Evolutionary conservation across 2,329 filamentous ascomycete genomes (phyloP).

Genomic region (Geosmithia flava): DNA sequence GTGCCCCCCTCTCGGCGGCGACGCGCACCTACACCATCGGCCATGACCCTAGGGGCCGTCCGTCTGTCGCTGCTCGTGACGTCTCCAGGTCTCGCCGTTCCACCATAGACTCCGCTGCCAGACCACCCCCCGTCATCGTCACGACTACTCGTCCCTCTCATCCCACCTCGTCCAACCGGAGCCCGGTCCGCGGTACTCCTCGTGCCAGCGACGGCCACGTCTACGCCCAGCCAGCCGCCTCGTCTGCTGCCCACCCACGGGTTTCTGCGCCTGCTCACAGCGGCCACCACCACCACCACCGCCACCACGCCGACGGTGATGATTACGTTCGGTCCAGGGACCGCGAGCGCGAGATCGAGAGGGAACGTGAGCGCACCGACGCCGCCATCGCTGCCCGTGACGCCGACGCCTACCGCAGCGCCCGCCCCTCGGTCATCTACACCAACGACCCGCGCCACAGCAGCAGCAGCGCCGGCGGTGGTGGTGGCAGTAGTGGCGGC

Average conservation of each 20-base stretch:
- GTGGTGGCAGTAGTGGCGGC: constrained; percentile 51
- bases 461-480: constrained; percentile 37
- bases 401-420: constrained; percentile 32
- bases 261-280: constrained; percentile 28
- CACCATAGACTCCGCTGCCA: constrained; percentile 35
- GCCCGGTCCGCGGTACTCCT: constrained; percentile 33
- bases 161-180: constrained; percentile 24
- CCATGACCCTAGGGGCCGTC: constrained; percentile 40
- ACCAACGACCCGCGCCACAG: constrained; percentile 28
- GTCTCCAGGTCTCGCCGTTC: constrained; percentile 33
- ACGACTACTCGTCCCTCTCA: constrained; percentile 36
- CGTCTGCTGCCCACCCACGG: constrained; percentile 24
- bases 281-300: constrained; percentile 19
- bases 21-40: constrained; percentile 46
- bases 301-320: constrained; percentile 21
- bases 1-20: constrained; percentile 6
- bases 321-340: constrained; percentile 1
- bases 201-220: constrained; percentile 37
- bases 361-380: constrained; percentile 36
- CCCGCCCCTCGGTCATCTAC: constrained; percentile 33
- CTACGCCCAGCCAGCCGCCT: constrained; percentile 41
- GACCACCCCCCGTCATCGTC: constrained; percentile 42
- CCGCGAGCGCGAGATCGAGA: constrained; percentile 35
- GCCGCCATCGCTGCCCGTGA: constrained; percentile 23
- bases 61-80: constrained; percentile 36